A percentile compares a stretch with the other conserved stretches of the same genome.
phyloP scores from a whole-genome alignment of 208 protist genomes.

The Blechomonas ayalai region DNA sequence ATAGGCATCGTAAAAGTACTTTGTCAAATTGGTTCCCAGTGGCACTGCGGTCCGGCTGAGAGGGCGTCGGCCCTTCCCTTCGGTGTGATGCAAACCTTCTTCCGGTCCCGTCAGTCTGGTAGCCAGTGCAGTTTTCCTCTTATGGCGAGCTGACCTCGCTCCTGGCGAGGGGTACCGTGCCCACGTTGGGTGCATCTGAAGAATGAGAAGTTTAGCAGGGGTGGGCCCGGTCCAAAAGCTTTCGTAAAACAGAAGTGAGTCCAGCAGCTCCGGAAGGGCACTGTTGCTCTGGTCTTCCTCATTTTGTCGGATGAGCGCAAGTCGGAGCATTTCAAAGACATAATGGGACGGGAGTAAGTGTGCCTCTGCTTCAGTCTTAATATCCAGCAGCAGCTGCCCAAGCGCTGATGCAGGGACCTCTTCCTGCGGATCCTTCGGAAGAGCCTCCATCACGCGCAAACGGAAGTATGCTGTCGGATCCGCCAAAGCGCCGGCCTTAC shows the following conservation, averaged over 20 bases:
- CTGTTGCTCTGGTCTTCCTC: slow-evolving; percentile 5
- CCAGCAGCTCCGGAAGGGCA: slow-evolving; percentile 4
- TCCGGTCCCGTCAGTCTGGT: neutral
- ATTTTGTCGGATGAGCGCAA: slow-evolving; percentile 12
- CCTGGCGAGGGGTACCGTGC: slow-evolving; percentile 7
- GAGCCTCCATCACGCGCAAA: neutral
- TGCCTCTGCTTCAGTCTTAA: slow-evolving; percentile 7
- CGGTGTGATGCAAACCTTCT: neutral
- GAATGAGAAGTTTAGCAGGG: slow-evolving; percentile 17
- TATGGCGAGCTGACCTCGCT: slow-evolving; percentile 15
- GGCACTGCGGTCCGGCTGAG: too few relatives aligned
- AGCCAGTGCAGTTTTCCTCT: neutral
- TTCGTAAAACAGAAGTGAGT: slow-evolving; percentile 28
- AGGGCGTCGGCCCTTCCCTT: neutral
- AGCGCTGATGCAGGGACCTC: neutral
- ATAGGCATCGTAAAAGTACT: slow-evolving; percentile 35
- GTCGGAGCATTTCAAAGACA: slow-evolving; percentile 32
- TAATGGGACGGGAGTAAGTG: slow-evolving; percentile 31
- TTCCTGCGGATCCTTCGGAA: neutral
- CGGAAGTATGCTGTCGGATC: too few relatives aligned
- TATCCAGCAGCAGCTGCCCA: slow-evolving; percentile 1
- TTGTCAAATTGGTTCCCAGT: slow-evolving; percentile 18
- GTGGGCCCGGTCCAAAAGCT: slow-evolving; percentile 25
- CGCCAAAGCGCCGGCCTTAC: too few relatives aligned
- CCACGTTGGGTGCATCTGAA: slow-evolving; percentile 20